A percentile compares a stretch with the other conserved stretches of the same genome.
phyloP scores from a whole-genome alignment of 768 basidiomycete species.

The Flagelloscypha sp. region DNA sequence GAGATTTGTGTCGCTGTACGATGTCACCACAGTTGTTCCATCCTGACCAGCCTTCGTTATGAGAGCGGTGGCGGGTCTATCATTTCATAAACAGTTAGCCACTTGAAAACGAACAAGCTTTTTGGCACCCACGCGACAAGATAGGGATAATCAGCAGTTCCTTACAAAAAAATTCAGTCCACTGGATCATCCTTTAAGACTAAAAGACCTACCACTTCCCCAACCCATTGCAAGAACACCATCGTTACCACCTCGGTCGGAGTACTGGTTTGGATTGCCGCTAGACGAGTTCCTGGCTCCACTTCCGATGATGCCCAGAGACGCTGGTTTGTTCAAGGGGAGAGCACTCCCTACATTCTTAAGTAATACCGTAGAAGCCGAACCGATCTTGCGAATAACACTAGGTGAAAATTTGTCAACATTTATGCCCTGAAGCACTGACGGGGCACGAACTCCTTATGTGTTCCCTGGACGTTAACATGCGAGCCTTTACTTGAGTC shows the following conservation, averaged over 20 bases:
- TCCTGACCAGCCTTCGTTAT: slow-evolving; percentile 28
- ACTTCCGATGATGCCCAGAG: slow-evolving; percentile 50
- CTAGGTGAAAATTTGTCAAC: slow-evolving; percentile 20
- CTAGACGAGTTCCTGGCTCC: slow-evolving; percentile 45
- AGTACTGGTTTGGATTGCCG: slow-evolving; percentile 23
- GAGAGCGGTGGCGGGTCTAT: too few species aligned
- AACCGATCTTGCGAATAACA: slow-evolving; percentile 51
- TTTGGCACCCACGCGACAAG: too few species aligned
- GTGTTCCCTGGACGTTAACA: slow-evolving; percentile 51
- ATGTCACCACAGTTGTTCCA: slow-evolving; percentile 35
- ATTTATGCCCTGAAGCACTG: too few species aligned
- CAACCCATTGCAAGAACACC: slow-evolving; percentile 52
- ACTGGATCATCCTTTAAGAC: too few species aligned
- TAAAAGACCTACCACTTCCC: slow-evolving; percentile 37
- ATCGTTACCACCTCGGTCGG: slow-evolving; percentile 46
- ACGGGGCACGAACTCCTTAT: too few species aligned
- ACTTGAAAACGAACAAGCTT: too few species aligned
- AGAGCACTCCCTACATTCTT: slow-evolving; percentile 45
- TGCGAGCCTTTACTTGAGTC: slow-evolving; percentile 30
- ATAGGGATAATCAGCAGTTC: too few species aligned
- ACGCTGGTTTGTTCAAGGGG: slow-evolving; percentile 36
- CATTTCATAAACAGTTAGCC: too few species aligned
- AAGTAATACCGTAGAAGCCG: slow-evolving; percentile 53
- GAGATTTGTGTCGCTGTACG: slow-evolving; percentile 42
- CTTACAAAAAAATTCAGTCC: too few species aligned